phyloP scores from a whole-genome alignment of 176 grass and related monocot genomes.

The Aegilops bicornis region DNA sequence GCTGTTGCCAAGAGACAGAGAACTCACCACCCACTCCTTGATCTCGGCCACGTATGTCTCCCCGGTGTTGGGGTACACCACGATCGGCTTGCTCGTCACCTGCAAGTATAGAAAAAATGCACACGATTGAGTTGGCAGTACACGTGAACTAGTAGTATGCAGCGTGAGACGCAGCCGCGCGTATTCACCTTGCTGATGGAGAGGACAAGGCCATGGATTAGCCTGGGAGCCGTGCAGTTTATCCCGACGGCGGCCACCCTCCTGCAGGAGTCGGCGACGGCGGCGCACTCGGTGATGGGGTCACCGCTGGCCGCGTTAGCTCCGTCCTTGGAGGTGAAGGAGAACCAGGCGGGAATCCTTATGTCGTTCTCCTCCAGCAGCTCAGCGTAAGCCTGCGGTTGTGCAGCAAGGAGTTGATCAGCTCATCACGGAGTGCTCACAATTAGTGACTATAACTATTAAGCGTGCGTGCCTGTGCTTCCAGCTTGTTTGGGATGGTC shows the following conservation, averaged over 20 bases:
- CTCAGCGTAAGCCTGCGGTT: slow-evolving; percentile 29
- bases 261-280: slow-evolving; percentile 9
- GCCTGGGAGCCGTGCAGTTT: slow-evolving; percentile 32
- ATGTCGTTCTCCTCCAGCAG: slow-evolving; percentile 35
- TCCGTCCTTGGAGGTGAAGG: slow-evolving; percentile 33
- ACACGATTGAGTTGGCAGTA: background rate
- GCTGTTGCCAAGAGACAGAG: background rate
- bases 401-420: background rate
- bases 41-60: slow-evolving; percentile 38
- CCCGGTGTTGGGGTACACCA: slow-evolving; percentile 40
- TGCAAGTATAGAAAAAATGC: background rate
- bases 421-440: too few relatives aligned
- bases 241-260: slow-evolving; percentile 33
- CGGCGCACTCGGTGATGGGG: slow-evolving; percentile 23
- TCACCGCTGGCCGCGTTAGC: slow-evolving; percentile 30
- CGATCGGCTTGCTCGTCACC: slow-evolving; percentile 27
- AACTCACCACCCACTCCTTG: slow-evolving; percentile 34
- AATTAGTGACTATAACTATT: too few relatives aligned
- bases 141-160: background rate
- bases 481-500: slow-evolving; percentile 34
- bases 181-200: slow-evolving; percentile 16
- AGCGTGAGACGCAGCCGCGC: too few relatives aligned
- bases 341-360: slow-evolving; percentile 37
- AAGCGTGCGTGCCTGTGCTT: background rate
- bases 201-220: background rate